Evolutionary conservation across 176 grass and related monocot species (phyloP).

Genomic region (Oropetium thomaeum): DNA sequence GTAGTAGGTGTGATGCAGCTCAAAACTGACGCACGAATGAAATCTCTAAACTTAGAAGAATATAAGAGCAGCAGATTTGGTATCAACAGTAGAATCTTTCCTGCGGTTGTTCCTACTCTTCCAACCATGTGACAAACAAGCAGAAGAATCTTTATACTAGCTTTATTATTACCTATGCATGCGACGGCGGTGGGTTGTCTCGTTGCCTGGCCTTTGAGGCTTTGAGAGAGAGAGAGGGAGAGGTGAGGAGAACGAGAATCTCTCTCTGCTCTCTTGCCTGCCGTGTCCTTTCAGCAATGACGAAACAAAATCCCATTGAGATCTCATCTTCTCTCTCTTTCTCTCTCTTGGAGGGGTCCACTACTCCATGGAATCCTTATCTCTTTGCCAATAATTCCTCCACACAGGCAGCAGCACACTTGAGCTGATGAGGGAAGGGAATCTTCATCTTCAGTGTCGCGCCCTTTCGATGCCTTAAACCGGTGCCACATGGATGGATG

Average conservation of each 20-base stretch:
- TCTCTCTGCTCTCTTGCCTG: neutral
- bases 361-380: constrained; percentile 32
- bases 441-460: neutral
- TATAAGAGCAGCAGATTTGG: neutral
- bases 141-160: constrained; percentile 19
- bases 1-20: neutral
- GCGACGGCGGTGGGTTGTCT: constrained; percentile 25
- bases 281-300: constrained; percentile 34
- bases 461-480: neutral
- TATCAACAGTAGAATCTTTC: neutral
- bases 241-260: no score
- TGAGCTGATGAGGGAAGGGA: neutral
- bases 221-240: no score
- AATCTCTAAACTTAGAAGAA: no score
- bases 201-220: neutral
- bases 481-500: neutral
- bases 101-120: neutral
- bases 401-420: no score
- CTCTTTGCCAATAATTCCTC: constrained; percentile 33
- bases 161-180: neutral
- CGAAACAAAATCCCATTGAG: constrained; percentile 5
- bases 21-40: no score
- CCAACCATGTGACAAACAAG: neutral
- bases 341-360: constrained; percentile 10
- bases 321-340: neutral